These are phyloP conservation scores for Trametopsis cervina DNA, from an alignment of 768 basidiomycete genomes.

Conservation along the genomic window DNA sequence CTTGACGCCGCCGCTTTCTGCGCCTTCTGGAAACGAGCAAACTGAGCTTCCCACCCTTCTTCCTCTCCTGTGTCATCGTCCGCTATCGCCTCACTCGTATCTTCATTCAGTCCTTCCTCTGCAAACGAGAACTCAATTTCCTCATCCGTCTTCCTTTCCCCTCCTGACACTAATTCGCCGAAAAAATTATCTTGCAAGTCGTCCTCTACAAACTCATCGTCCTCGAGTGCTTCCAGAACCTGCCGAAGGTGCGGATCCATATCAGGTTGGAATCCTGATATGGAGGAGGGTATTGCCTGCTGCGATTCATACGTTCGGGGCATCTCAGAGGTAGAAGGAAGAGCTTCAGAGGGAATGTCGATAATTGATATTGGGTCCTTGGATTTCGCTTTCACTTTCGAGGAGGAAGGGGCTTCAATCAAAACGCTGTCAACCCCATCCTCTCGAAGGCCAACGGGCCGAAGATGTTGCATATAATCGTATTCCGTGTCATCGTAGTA, in stretches of 20 bases:
- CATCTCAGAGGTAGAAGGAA: constrained; percentile 70
- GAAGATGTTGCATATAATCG: constrained; percentile 97
- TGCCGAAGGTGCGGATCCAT: constrained; percentile 96
- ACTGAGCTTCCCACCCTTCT: constrained; percentile 69
- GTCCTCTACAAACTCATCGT: constrained; percentile 89
- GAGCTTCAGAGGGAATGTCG: constrained; percentile 59
- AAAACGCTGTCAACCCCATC: constrained; percentile 78
- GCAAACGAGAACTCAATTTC: constrained; percentile 60
- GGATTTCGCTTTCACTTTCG: constrained; percentile 32
- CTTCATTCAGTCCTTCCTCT: constrained; percentile 39
- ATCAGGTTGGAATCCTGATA: constrained; percentile 87
- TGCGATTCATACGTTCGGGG: constrained; percentile 71
- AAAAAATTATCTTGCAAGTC: constrained; percentile 73
- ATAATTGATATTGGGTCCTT: constrained; percentile 36
- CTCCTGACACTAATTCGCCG: constrained; percentile 58
- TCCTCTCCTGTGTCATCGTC: constrained; percentile 19
- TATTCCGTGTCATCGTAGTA: constrained; percentile 95
- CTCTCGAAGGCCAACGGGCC: constrained; percentile 66
- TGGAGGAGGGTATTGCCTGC: constrained; percentile 72
- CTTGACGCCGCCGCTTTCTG: constrained; percentile 23
- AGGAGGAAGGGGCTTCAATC: constrained; percentile 60
- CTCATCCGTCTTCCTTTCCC: constrained; percentile 58
- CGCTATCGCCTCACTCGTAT: constrained; percentile 23
- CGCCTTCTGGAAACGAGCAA: constrained; percentile 69
- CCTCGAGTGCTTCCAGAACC: constrained; percentile 88